phyloP scores from a whole-genome alignment of 768 basidiomycete species.

The Lentinula boryana region DNA sequence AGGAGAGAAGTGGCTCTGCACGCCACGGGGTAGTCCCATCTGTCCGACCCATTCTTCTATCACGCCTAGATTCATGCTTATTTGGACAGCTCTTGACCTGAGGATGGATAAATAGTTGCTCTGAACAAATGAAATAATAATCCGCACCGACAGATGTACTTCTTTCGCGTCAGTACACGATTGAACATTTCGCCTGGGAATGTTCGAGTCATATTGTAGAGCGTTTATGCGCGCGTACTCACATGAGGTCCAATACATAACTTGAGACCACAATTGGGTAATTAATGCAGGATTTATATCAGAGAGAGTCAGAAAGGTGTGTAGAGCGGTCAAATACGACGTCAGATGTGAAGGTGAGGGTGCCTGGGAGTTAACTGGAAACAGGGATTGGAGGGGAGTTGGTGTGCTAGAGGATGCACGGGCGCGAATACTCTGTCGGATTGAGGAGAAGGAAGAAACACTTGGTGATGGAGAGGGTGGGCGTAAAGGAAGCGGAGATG shows the following conservation, averaged over 20 bases:
- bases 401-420: slow-evolving; percentile 34
- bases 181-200: slow-evolving; percentile 76
- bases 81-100: slow-evolving; percentile 83
- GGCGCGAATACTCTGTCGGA: slow-evolving; percentile 57
- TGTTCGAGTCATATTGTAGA: neutral
- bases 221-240: slow-evolving; percentile 24
- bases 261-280: slow-evolving; percentile 92
- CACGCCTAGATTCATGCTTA: slow-evolving; percentile 76
- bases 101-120: slow-evolving; percentile 3
- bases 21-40: slow-evolving; percentile 73
- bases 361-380: slow-evolving; percentile 36
- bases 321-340: slow-evolving; percentile 77
- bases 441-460: slow-evolving; percentile 54
- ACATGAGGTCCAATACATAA: slow-evolving; percentile 99
- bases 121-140: neutral
- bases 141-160: slow-evolving; percentile 82
- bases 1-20: slow-evolving; percentile 76
- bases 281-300: slow-evolving; percentile 87
- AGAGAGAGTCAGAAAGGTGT: slow-evolving; percentile 77
- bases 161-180: slow-evolving; percentile 83
- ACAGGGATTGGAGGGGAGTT: slow-evolving; percentile 43
- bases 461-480: slow-evolving; percentile 45
- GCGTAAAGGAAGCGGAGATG: slow-evolving; percentile 24
- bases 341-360: slow-evolving; percentile 55
- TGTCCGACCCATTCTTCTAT: slow-evolving; percentile 91